Evolutionary conservation across 176 grass and related monocot genomes (phyloP).

Genomic region (Secale cereale): DNA sequence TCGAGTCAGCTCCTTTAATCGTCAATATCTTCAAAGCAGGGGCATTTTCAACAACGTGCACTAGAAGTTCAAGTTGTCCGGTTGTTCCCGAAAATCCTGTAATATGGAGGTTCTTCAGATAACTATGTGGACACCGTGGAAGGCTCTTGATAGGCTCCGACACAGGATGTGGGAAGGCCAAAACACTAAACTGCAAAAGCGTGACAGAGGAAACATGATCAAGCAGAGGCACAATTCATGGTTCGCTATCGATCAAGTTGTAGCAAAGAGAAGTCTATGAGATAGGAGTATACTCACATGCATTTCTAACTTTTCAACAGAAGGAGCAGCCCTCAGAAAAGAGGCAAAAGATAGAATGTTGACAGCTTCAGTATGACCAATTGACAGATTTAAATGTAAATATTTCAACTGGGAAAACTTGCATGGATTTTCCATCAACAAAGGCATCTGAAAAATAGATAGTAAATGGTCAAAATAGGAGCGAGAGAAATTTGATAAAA

Average conservation of each 20-base stretch:
- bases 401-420: constrained; percentile 7
- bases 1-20: background rate
- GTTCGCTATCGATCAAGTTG: background rate
- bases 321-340: constrained; percentile 2
- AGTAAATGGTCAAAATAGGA: background rate
- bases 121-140: background rate
- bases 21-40: background rate
- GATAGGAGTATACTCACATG: background rate
- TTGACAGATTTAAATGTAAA: too few relatives aligned
- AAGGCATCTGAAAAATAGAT: background rate
- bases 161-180: background rate
- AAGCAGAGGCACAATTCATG: background rate
- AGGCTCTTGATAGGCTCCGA: background rate
- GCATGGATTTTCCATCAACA: background rate
- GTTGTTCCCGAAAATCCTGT: background rate
- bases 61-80: constrained; percentile 10
- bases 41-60: constrained; percentile 16
- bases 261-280: background rate
- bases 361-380: too few relatives aligned
- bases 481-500: background rate
- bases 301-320: background rate
- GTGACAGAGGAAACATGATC: background rate
- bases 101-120: background rate
- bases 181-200: constrained; percentile 5
- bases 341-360: background rate